Conservation (phyloP, 345 rosid genomes). For the Arabidopsis thaliana region DNA sequence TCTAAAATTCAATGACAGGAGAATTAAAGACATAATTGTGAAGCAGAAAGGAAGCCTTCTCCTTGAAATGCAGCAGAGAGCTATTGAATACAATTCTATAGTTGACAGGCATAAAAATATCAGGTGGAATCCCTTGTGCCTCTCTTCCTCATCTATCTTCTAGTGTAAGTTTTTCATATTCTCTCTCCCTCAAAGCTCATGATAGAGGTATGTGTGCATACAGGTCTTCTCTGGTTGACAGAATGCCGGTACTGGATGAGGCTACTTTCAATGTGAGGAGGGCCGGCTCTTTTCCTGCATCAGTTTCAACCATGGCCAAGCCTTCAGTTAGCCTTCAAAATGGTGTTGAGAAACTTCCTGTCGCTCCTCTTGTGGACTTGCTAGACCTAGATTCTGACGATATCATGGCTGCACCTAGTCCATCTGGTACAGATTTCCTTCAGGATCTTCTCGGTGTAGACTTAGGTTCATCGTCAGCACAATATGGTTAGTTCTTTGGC, state of each 20-base stretch:
- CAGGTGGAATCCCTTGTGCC: constrained; percentile 50
- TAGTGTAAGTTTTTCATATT: constrained; percentile 10
- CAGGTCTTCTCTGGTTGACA: constrained; percentile 91
- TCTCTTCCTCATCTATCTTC: constrained; percentile 24
- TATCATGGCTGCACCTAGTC: constrained; percentile 70
- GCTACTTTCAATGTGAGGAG: constrained; percentile 90
- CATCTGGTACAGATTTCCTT: constrained; percentile 88
- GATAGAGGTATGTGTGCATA: constrained; percentile 46
- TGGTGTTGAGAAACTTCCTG: constrained; percentile 76
- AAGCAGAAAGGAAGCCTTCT: constrained; percentile 87
- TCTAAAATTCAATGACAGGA: constrained; percentile 56
- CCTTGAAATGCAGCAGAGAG: constrained; percentile 99
- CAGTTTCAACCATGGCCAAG: constrained; percentile 66
- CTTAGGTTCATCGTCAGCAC: constrained; percentile 58
- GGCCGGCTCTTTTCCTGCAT: constrained; percentile 73
- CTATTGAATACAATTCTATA: constrained; percentile 87
- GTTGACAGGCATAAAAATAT: constrained; percentile 86
- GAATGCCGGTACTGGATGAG: constrained; percentile 99
- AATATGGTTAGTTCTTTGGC: constrained; percentile 63
- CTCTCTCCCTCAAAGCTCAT: constrained; percentile 26
- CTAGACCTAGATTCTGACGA: constrained; percentile 88
- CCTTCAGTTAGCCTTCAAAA: constrained; percentile 79
- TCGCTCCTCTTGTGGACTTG: constrained; percentile 84
- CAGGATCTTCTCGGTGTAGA: constrained; percentile 93
- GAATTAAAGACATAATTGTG: constrained; percentile 68